Base-by-base conservation (phyloP, 805 yeast species). In the Yamadazyma kitorensis region DNA sequence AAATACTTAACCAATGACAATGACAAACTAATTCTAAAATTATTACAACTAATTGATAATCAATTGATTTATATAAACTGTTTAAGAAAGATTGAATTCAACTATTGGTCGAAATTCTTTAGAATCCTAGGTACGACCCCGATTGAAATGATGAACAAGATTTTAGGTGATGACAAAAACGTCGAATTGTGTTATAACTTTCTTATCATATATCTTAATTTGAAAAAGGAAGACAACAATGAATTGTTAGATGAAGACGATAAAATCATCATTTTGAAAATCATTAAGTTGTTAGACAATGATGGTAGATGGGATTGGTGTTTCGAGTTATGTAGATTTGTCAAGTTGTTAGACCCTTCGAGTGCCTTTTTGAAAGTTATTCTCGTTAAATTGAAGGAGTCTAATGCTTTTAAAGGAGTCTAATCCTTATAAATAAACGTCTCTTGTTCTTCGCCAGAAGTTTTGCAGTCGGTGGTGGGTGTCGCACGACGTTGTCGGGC, bases 41-140 rank as follows among this genome's bases (percentile, higher is more conserved):
- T 43, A 11, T 32, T 43, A 12, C 28, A 37, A 29, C 20, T 37
- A 6, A 23, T 35, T 11, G 34, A 40, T 19, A 29, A 39, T 15
- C 26, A 37, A 15, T 35, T 52, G 16, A 64, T 76, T n/a, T 68
- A 66, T 34, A 60, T 75, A 29, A 74, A 71, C 40, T 76, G 82
- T 45, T 72, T 80, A 21, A 57, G 84, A 20, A 78, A 78, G 40
- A 77, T 76, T 11, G 84, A 78, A 46, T 64, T 71, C 31, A 66
- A 61, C 25, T 72, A 72, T 48, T 78, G 84, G 84, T 33, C 54
- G 4, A 52, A 49, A n/a, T 74, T 74, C 37, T 76, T 76, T 46
- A 43, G 51, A 3, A 55, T 63, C 16, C 49, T 70, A 16, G 49
- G 59, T 3, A 59, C 63, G 21, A 61, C 69, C 0, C 81, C 80